phyloP scores from a whole-genome alignment of 306 rosid genomes.

The Glycine tomentella region DNA sequence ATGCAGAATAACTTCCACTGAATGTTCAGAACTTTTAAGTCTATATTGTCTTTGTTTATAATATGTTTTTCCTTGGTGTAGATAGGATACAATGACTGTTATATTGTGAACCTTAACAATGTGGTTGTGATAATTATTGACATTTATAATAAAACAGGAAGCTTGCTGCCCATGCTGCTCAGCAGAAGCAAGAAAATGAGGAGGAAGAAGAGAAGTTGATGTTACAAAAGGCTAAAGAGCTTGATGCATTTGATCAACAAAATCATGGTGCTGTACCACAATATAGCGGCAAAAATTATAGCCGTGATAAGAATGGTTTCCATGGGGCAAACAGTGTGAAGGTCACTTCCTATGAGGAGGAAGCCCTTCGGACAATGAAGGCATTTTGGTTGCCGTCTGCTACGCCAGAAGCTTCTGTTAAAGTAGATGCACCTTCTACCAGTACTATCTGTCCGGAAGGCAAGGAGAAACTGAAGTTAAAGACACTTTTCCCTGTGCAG shows the following conservation, averaged over 20 bases:
- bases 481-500: slow-evolving; percentile 77
- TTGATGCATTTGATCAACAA: slow-evolving; percentile 97
- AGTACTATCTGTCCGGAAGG: slow-evolving; percentile 90
- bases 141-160: slow-evolving; percentile 59
- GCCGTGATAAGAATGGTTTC: slow-evolving; percentile 80
- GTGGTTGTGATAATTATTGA: slow-evolving; percentile 12
- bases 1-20: slow-evolving; percentile 16
- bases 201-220: slow-evolving; percentile 79
- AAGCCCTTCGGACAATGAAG: slow-evolving; percentile 98
- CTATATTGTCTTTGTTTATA: not conserved
- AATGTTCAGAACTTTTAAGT: slow-evolving; percentile 20
- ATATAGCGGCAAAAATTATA: slow-evolving; percentile 74
- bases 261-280: slow-evolving; percentile 97
- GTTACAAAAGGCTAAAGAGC: slow-evolving; percentile 89
- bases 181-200: slow-evolving; percentile 88
- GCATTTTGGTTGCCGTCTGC: slow-evolving; percentile 99
- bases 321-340: slow-evolving; percentile 99
- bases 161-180: slow-evolving; percentile 82
- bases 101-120: slow-evolving; percentile 12
- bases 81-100: slow-evolving; percentile 7
- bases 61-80: not conserved
- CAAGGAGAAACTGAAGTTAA: slow-evolving; percentile 84
- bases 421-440: slow-evolving; percentile 77
- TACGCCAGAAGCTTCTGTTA: slow-evolving; percentile 83
- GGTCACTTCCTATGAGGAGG: slow-evolving; percentile 98